These are phyloP conservation scores for Scheffersomyces quercinus DNA, from an alignment of 1,139 yeast species.

Conservation along the genomic window DNA sequence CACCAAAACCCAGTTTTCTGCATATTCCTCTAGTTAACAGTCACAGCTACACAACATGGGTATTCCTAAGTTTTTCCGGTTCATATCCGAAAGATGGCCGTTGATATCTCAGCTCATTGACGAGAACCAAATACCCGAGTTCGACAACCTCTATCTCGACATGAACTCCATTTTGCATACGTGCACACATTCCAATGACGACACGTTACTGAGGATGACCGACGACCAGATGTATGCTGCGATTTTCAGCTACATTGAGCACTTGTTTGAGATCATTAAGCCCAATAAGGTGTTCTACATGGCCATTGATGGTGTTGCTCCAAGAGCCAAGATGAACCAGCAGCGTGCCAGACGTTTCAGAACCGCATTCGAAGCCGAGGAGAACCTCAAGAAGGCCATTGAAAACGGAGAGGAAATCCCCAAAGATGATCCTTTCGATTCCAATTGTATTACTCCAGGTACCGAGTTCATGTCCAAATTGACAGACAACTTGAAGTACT, in stretches of 20 bases:
- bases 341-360: slow-evolving; percentile 97
- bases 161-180: slow-evolving; percentile 97
- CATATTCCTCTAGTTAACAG: slow-evolving; percentile 7
- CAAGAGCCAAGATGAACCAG: slow-evolving; percentile 98
- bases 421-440: slow-evolving; percentile 80
- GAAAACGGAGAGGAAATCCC: slow-evolving; percentile 64
- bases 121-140: slow-evolving; percentile 85
- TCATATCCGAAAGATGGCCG: slow-evolving; percentile 99
- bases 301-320: slow-evolving; percentile 99
- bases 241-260: slow-evolving; percentile 94
- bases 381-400: slow-evolving; percentile 64
- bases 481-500: slow-evolving; percentile 81
- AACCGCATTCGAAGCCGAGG: slow-evolving; percentile 92
- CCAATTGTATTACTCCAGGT: slow-evolving; percentile 96
- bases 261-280: slow-evolving; percentile 80
- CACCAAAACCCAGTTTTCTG: not conserved
- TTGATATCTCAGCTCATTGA: slow-evolving; percentile 86
- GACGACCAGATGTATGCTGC: slow-evolving; percentile 93
- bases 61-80: slow-evolving; percentile 94
- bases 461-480: slow-evolving; percentile 96
- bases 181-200: slow-evolving; percentile 81
- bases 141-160: slow-evolving; percentile 91
- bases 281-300: slow-evolving; percentile 88
- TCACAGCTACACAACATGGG: slow-evolving; percentile 47
- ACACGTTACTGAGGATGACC: slow-evolving; percentile 60